Evolutionary conservation across 176 grass and related monocot genomes (phyloP).

Genomic region (Phyllostachys edulis): DNA sequence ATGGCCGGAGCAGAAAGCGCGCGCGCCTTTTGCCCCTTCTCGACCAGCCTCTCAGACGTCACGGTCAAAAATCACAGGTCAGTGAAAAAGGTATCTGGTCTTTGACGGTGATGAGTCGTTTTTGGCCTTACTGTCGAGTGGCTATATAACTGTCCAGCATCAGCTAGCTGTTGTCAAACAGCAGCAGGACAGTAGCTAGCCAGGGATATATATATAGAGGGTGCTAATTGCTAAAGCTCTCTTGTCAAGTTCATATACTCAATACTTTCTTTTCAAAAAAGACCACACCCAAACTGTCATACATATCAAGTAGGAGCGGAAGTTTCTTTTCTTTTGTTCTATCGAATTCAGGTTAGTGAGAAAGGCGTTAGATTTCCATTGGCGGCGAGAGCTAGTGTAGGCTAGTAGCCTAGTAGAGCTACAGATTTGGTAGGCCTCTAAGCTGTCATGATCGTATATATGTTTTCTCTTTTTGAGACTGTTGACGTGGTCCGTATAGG

Average conservation of each 20-base stretch:
- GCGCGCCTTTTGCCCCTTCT: neutral
- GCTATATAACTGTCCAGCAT: neutral
- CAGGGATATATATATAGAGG: neutral
- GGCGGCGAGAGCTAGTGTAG: neutral
- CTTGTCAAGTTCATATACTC: neutral
- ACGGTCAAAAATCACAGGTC: neutral
- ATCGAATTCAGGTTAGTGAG: neutral
- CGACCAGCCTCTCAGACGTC: neutral
- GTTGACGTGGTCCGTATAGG: too few species aligned
- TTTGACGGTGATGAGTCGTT: neutral
- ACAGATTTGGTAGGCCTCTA: neutral
- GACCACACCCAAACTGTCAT: neutral
- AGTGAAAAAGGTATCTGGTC: neutral
- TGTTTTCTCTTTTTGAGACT: too few species aligned
- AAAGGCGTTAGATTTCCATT: conserved; percentile 14
- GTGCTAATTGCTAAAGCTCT: neutral
- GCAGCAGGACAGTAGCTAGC: neutral
- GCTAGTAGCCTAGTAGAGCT: neutral
- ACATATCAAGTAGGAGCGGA: neutral
- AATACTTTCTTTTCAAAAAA: neutral
- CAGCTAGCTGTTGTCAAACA: neutral
- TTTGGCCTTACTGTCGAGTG: neutral
- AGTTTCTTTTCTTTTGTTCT: neutral
- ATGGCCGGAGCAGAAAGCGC: neutral
- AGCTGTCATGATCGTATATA: too few species aligned